Base-by-base conservation (phyloP, 163 green algal genomes). In the Chloromonas sp. region DNA sequence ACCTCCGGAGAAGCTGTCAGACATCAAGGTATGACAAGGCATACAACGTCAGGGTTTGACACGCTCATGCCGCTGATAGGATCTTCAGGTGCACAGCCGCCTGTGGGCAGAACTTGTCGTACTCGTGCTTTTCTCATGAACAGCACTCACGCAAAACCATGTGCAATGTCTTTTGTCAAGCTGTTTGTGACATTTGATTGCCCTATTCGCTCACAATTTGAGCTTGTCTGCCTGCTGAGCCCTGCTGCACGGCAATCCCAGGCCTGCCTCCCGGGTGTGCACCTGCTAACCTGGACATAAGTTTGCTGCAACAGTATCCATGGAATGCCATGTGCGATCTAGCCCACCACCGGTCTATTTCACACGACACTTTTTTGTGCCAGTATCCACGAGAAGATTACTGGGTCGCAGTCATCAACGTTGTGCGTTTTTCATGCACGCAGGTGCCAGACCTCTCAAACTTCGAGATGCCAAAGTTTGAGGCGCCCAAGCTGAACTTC, bases 1-100 rank as follows among this genome's bases (percentile, higher is more conserved):
- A 2, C 77, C 77, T 11, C 77, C 77, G n/a, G 77, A 81, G 77
- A 81, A 81, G 77, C 77, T 81, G 1, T 81, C 77, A 60, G 77
- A 81, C 77, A 81, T 81, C 77, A 81, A 81, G 77, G 77, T 36
- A 36, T 81, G 3, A 3, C 36, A 1, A 61, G 13, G 3, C 74
- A 79, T 79, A 14, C 8, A 8, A 76, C 8, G 66, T n/a, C 11
- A 14, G 74, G 74, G 13, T 79, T 3, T 79, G 74, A 14, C 74
- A 79, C 11, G 74, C 2, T 79, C 5, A 36, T 79, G 14, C 5
- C 2, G 74, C 74, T 14, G 2, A 57, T 59, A 79, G 71, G 13
- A 57, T 36, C 36, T 36, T 36, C 36, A 36, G 36, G 36, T 36
- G 36, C 36, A 36, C 36, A 36, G 36, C 36, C 36, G 36, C 36